Base-by-base conservation (phyloP, 2,329 filamentous ascomycete species). In the Colletotrichum australisinense region DNA sequence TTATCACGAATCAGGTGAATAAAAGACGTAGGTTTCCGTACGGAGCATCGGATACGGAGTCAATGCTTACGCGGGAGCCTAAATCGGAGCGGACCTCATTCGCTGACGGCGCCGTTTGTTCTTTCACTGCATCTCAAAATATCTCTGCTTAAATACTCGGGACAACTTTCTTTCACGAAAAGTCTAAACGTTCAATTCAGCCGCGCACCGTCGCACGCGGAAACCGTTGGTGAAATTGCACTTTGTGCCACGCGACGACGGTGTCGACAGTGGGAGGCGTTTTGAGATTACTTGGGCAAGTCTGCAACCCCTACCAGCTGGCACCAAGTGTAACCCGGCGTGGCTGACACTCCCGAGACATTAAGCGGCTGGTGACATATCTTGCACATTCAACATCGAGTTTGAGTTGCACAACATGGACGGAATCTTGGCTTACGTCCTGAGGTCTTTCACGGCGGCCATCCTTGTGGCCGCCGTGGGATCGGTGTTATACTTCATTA, bases 401-500 rank as follows among this genome's bases (percentile, higher is more conserved):
- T 49, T 11, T 19, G 49, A n/a, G 19, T 49, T n/a, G 16, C 14
- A n/a, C 35, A 42, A 28, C n/a, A 65, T 73, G 67, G 59, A 67
- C 26, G 58, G 52, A 6, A n/a, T 63, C 5, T 30, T 74, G 12
- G 42, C 32, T 8, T 26, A 58, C 24, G 4, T 67, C 9, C 2
- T 60, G 26, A 63, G 63, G 16, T 64, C 68, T 7, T 19, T 42
- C 57, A 26, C 63, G 49, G 63, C 63, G 52, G 68, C 69, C 57
- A 7, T 67, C 2, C 1, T 68, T 30, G 63, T 19, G 8, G 55
- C 46, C 22, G 49, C 52, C 42, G 42, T 22, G 5, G 57, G 30
- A 24, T 72, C 57, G 12, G 24, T 72, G 5, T 16, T 63, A 35
- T 64, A 68, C 38, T 53, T 74, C n/a, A 9, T 74, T 53, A 67